phyloP scores from a whole-genome alignment of 306 rosid species.

The Trifolium pratense region DNA sequence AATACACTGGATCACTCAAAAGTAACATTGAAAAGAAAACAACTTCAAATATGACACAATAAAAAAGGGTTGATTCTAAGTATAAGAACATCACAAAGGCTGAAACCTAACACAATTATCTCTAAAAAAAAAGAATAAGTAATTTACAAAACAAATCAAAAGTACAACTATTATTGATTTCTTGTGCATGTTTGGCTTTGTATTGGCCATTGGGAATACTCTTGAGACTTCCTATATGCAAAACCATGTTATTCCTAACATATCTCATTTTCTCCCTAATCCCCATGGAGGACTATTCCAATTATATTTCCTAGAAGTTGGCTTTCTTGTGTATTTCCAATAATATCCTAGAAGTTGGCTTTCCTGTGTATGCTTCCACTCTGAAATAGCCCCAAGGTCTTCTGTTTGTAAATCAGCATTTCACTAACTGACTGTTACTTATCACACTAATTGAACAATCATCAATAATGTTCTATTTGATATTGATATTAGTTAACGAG shows the following conservation, averaged over 20 bases:
- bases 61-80: neutral
- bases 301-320: neutral
- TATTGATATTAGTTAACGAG: constrained; percentile 10
- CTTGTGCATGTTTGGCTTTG: neutral
- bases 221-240: neutral
- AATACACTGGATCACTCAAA: neutral
- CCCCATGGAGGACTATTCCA: neutral
- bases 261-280: neutral
- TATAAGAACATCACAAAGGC: neutral
- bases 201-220: neutral
- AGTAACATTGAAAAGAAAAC: neutral
- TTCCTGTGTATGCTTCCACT: constrained; percentile 27
- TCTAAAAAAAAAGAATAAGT: neutral
- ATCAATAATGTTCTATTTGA: neutral
- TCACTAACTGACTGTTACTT: constrained; percentile 36
- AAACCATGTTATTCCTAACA: neutral
- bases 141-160: neutral
- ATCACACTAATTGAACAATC: constrained; percentile 30
- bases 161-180: neutral
- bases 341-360: constrained; percentile 1
- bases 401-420: constrained; percentile 25
- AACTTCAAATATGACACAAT: neutral
- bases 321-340: constrained; percentile 18
- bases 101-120: neutral
- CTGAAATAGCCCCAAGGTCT: constrained; percentile 11